Percentiles rank a stretch among this genome's conserved stretches.
These are phyloP conservation scores for Polyplosphaeria fusca DNA, from an alignment of 495 filamentous ascomycete species.

Conservation along the genomic window DNA sequence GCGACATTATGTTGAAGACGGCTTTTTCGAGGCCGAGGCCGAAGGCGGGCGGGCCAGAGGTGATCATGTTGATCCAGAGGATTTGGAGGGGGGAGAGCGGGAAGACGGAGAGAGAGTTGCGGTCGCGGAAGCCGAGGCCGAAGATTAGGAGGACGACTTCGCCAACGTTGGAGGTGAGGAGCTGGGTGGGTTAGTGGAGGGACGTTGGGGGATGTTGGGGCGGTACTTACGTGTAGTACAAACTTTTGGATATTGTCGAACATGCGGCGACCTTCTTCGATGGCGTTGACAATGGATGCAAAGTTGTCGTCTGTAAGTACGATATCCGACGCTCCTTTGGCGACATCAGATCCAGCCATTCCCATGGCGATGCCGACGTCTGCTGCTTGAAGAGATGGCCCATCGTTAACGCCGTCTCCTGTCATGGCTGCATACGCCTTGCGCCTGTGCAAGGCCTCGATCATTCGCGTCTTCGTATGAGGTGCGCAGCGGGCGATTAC, in stretches of 20 bases:
- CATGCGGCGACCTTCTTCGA: slow-evolving; percentile 67
- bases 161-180: slow-evolving; percentile 66
- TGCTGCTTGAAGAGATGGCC: slow-evolving; percentile 68
- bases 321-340: slow-evolving; percentile 73
- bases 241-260: slow-evolving; percentile 82
- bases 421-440: slow-evolving; percentile 63
- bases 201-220: neutral
- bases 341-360: slow-evolving; percentile 67
- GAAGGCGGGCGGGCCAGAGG: slow-evolving; percentile 67
- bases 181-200: slow-evolving; percentile 51
- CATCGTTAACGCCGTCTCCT: slow-evolving; percentile 70
- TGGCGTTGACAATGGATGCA: slow-evolving; percentile 67
- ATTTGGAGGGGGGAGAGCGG: slow-evolving; percentile 70
- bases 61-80: slow-evolving; percentile 71
- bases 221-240: slow-evolving; percentile 51
- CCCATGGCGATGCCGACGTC: slow-evolving; percentile 83
- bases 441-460: slow-evolving; percentile 64
- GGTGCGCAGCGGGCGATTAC: slow-evolving; percentile 66
- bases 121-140: slow-evolving; percentile 65
- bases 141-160: slow-evolving; percentile 67
- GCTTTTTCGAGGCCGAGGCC: slow-evolving; percentile 65
- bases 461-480: slow-evolving; percentile 65
- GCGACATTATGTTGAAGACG: slow-evolving; percentile 62
- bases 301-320: slow-evolving; percentile 78
- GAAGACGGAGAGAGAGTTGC: slow-evolving; percentile 60